These are phyloP conservation scores for Cryomyces antarcticus DNA, from an alignment of 495 filamentous ascomycete species.

Conservation along the genomic window DNA sequence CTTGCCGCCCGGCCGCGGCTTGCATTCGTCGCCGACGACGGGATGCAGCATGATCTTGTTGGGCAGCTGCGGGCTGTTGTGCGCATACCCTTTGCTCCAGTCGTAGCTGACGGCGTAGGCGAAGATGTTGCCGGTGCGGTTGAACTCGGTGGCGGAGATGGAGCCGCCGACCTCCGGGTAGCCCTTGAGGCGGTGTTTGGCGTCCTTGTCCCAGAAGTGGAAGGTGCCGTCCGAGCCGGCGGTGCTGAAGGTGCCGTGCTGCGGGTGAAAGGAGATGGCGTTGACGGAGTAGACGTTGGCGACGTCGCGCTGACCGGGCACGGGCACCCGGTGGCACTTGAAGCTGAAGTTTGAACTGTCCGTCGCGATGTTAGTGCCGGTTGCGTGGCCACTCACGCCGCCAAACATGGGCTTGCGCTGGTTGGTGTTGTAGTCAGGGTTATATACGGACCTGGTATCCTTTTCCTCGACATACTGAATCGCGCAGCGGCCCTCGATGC, in stretches of 20 bases:
- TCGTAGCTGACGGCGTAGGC: slow-evolving; percentile 87
- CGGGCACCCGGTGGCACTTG: slow-evolving; percentile 74
- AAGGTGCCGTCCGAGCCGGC: slow-evolving; percentile 78
- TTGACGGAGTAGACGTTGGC: slow-evolving; percentile 81
- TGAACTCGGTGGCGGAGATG: slow-evolving; percentile 63
- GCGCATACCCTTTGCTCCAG: slow-evolving; percentile 76
- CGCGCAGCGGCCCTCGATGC: slow-evolving; percentile 75
- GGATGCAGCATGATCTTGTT: slow-evolving; percentile 82
- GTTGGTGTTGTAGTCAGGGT: neutral
- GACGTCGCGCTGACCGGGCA: slow-evolving; percentile 37
- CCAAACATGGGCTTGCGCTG: neutral
- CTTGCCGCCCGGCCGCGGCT: slow-evolving; percentile 49
- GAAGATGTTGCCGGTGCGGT: slow-evolving; percentile 56
- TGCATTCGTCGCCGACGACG: slow-evolving; percentile 57
- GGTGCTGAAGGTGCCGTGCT: slow-evolving; percentile 77
- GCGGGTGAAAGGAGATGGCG: slow-evolving; percentile 71
- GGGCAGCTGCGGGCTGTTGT: slow-evolving; percentile 43
- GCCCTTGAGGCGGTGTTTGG: slow-evolving; percentile 69
- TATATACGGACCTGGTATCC: slow-evolving; percentile 42
- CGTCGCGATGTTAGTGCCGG: neutral
- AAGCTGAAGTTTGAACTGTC: slow-evolving; percentile 65
- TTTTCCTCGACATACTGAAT: slow-evolving; percentile 83
- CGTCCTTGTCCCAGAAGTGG: slow-evolving; percentile 64
- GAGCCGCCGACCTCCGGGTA: slow-evolving; percentile 70
- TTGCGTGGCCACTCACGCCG: neutral